phyloP scores from a whole-genome alignment of 2,329 filamentous ascomycete genomes.

The Ophiostoma piceae region DNA sequence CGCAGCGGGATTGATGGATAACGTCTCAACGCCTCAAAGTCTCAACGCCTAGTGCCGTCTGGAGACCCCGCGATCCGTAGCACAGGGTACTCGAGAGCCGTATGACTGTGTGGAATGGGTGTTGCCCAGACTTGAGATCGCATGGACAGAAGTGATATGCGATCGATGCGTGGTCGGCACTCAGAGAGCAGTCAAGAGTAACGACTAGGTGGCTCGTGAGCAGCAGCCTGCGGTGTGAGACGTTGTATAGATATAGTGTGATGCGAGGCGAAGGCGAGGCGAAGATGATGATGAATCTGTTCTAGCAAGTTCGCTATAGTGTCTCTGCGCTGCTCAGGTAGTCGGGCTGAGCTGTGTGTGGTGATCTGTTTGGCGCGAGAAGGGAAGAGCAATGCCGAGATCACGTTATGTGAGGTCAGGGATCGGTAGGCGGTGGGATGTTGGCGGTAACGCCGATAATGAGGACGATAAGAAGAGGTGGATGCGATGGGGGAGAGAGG shows the following conservation, averaged over 20 bases:
- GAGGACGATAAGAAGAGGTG: not conserved
- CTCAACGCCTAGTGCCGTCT: not conserved
- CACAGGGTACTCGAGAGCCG: not conserved
- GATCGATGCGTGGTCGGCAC: not conserved
- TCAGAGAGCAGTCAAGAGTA: not conserved
- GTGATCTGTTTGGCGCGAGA: not conserved
- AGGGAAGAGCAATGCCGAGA: not conserved
- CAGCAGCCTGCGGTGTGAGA: not conserved
- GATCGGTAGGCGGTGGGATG: not conserved
- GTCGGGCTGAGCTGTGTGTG: not conserved
- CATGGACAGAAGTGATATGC: not conserved
- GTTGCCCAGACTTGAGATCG: not conserved
- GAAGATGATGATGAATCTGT: not conserved
- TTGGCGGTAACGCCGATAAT: not conserved
- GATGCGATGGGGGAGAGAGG: not conserved
- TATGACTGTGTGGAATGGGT: not conserved
- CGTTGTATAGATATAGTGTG: not conserved
- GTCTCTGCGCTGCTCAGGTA: not conserved
- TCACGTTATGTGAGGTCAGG: conserved; percentile 13
- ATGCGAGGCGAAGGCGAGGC: not conserved
- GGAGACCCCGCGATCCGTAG: conserved; percentile 2
- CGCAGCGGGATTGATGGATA: not conserved
- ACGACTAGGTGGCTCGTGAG: not conserved
- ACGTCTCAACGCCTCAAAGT: not conserved
- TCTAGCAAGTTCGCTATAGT: not conserved